Evolutionary conservation across 2,329 filamentous ascomycete genomes (phyloP), one percentile per base, ranked within the genome.

Genomic region (Trichoderma breve): DNA sequence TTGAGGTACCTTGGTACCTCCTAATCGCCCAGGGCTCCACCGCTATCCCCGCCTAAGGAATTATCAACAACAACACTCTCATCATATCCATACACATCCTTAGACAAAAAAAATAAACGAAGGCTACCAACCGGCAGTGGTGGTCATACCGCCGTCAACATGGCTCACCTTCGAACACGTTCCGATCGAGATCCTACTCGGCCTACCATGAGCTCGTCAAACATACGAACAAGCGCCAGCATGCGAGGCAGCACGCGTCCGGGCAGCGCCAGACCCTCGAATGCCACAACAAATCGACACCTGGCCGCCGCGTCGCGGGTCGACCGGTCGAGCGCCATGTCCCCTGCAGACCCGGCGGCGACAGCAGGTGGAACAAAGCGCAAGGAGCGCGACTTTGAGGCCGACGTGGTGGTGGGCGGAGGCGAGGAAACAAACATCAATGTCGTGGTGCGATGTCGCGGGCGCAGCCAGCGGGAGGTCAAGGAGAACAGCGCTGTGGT

Each of bases 401-500:
- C 87, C 6, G 90, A 93, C 36, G 69, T 74, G 2, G 60, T 70
- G 68, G 60, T 63, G 24, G 82, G 83, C 69, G 82, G 83, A 71
- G 88, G 88, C 66, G 91, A 95, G 77, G 94, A 97, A 81, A 98
- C 95, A 8, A 99, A 98, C 80, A 99, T 99, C 82, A 96, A 97
- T 80, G 96, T 99, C 61, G 95, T 98, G 39, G 97, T 99, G 72
- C 89, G 96, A 74, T 99, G 95, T 83, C 89, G 96, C 76, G 96
- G 95, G 6, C 92, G 96, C 74, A 98, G 93, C 80, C 93, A 97
- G 76, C 91, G 95, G 76, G 96, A 99, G 83, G 91, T 98, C 68
- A 89, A 91, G 76, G 96, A 99, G 81, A 99, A 97, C 82, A 98
- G 94, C 80, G 93, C 94, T 51, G 94, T 98, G 2, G 95, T 98